A percentile compares a stretch with the other conserved stretches of the same genome.
Evolutionary conservation across 352 stramenopile species (phyloP).

Genomic region (Aphanomyces stellatus): DNA sequence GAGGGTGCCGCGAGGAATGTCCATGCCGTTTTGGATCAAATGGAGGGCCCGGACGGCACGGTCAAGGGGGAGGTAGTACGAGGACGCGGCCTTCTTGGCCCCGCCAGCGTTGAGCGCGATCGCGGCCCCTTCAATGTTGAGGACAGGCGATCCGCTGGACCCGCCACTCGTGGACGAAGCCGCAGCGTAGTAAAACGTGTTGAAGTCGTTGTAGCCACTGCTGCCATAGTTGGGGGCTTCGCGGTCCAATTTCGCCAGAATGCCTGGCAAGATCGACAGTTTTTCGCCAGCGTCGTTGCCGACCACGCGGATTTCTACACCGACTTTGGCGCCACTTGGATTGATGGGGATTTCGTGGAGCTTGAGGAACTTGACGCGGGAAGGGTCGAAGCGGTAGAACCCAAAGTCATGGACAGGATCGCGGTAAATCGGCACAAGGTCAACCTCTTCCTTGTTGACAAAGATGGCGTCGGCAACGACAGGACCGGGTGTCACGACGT

Average conservation of each 20-base stretch:
- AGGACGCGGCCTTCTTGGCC: constrained; percentile 78
- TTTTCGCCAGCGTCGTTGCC: constrained; percentile 91
- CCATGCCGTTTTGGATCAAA: constrained; percentile 44
- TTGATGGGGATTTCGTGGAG: constrained; percentile 83
- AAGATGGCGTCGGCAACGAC: constrained; percentile 88
- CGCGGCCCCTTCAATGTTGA: constrained; percentile 80
- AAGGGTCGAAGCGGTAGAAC: constrained; percentile 85
- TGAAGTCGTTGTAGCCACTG: constrained; percentile 87
- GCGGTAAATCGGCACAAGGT: constrained; percentile 82
- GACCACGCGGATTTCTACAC: constrained; percentile 86
- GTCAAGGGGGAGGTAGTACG: constrained; percentile 86
- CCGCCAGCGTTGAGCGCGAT: constrained; percentile 89
- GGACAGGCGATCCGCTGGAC: constrained; percentile 82
- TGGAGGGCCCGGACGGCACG: constrained; percentile 72
- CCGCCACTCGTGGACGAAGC: constrained; percentile 81
- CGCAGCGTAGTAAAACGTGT: constrained; percentile 89
- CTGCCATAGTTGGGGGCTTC: constrained; percentile 84
- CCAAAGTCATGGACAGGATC: constrained; percentile 92
- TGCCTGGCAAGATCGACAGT: constrained; percentile 83
- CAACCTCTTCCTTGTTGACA: constrained; percentile 90
- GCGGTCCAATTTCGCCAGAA: constrained; percentile 85
- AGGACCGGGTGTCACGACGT: constrained; percentile 85
- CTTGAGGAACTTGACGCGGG: constrained; percentile 80
- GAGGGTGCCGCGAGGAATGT: constrained; percentile 60
- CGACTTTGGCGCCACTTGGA: constrained; percentile 82